Percentiles rank a stretch among this genome's conserved stretches.
Evolutionary conservation across 2,329 filamentous ascomycete genomes (phyloP).

Genomic region (Acrocalymma vagum): DNA sequence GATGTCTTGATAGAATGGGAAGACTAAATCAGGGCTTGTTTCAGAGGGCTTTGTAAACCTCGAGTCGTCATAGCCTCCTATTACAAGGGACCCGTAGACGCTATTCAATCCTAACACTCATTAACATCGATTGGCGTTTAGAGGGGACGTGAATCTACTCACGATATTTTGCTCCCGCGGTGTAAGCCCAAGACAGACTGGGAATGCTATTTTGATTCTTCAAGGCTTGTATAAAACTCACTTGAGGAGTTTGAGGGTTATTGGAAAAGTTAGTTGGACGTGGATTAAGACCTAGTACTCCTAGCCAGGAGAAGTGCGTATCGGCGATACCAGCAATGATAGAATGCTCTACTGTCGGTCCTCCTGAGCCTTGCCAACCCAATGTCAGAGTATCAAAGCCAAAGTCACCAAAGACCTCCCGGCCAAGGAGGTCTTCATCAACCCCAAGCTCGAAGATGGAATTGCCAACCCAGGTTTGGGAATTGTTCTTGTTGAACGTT

Average conservation of each 20-base stretch:
- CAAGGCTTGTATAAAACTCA: constrained; percentile 36
- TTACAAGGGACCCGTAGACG: constrained; percentile 46
- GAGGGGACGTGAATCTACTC: constrained; percentile 4
- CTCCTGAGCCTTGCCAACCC: constrained; percentile 22
- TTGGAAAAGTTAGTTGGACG: constrained; percentile 45
- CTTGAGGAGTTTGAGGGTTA: constrained; percentile 33
- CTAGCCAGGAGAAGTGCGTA: constrained; percentile 39
- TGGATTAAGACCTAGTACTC: constrained; percentile 27
- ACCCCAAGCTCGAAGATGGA: constrained; percentile 35
- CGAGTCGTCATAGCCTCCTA: constrained; percentile 50
- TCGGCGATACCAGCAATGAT: constrained; percentile 48
- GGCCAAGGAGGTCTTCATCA: constrained; percentile 25
- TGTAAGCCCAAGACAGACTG: constrained; percentile 47
- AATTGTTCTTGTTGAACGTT: constrained; percentile 37
- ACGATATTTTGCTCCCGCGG: constrained; percentile 42
- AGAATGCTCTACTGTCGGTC: constrained; percentile 32
- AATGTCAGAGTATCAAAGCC: constrained; percentile 44
- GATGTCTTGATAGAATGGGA: constrained; percentile 24
- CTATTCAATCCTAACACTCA: constrained; percentile 31
- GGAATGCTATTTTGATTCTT: constrained; percentile 31
- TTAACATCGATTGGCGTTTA: constrained; percentile 8
- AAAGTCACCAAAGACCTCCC: constrained; percentile 37
- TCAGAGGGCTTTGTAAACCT: constrained; percentile 33
- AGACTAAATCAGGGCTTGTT: constrained; percentile 22
- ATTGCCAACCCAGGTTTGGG: constrained; percentile 37